Evolutionary conservation across 2,329 filamentous ascomycete genomes (phyloP), one percentile per base, ranked within the genome.

Genomic region (Lachnellula arida): DNA sequence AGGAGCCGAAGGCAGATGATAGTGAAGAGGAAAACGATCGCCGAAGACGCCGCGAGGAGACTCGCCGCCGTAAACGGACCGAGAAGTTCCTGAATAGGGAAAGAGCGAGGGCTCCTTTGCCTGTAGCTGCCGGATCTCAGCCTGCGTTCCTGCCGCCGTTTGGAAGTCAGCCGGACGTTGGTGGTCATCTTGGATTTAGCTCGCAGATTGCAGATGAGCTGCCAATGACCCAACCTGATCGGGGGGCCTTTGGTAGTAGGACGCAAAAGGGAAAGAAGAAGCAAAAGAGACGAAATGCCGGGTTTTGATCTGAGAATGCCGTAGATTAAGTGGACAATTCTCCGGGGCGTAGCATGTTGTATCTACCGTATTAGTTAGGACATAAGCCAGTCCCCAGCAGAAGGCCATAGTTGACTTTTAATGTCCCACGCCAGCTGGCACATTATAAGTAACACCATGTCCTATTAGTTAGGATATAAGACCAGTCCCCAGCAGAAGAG

Each of bases 171-270:
- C 68, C 65, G 19, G 58, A 46, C 17, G 25, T 54, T 34, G 34
- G 35, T 34, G 34, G 35, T 23, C 51, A 55, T 17, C 52, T 59
- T 28, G 54, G 42, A 17, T 63, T 64, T 42, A 68, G 67, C 48
- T 69, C 68, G 28, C 69, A 70, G 46, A 48, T 58, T 4, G 54
- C 62, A 14, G 61, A 58, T 49, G 65, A 70, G 11, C 4, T 71
- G 1, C 62, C 68, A 12, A 70, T 70, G 67, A 71, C 77, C n/a
- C 78, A 81, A 65, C 77, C 78, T 12, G 70, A 77, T 22, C 59
- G 73, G n/a, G 78, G 78, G 2, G 60, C 67, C 4, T 78, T 78
- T 72, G 78, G 78, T 25, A 73, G 72, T 60, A 70, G 77, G 53
- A 46, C 64, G 37, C 54, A 63, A 49, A 72, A 70, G 57, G 71